phyloP scores from a whole-genome alignment of 2,329 filamentous ascomycete species.

The Phaeosphaeriaceae sp. region DNA sequence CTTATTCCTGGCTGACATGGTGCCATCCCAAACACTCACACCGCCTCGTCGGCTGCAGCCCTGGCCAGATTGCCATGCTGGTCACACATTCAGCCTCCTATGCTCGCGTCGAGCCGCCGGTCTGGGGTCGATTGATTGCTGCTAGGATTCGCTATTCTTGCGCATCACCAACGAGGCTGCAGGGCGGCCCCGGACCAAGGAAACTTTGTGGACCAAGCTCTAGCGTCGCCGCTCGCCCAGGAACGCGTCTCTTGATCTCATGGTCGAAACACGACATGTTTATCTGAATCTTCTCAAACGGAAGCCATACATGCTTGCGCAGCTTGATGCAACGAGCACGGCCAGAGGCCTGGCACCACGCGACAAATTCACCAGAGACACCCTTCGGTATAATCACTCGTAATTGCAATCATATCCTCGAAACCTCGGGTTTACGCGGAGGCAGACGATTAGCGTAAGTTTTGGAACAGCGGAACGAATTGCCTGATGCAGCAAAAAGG shows the following conservation, averaged over 20 bases:
- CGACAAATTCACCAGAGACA: background rate
- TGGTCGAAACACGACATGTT: background rate
- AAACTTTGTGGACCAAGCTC: constrained; percentile 21
- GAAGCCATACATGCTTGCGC: background rate
- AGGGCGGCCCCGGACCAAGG: constrained; percentile 19
- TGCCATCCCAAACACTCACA: constrained; percentile 12
- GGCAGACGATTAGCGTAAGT: background rate
- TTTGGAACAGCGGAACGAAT: constrained; percentile 5
- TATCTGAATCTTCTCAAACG: background rate
- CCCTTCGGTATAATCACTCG: background rate
- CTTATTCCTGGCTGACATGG: constrained; percentile 8
- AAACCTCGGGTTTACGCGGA: constrained; percentile 10
- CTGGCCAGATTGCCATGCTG: constrained; percentile 14
- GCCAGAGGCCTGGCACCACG: background rate
- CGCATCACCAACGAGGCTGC: constrained; percentile 26
- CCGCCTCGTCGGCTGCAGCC: constrained; percentile 19
- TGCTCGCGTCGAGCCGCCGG: constrained; percentile 18
- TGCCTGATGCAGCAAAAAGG: constrained; percentile 6
- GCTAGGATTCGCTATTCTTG: constrained; percentile 14
- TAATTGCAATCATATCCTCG: background rate
- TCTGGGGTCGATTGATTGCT: constrained; percentile 20
- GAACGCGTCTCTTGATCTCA: constrained; percentile 6
- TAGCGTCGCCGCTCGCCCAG: constrained; percentile 27
- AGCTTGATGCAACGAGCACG: background rate
- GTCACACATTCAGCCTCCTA: constrained; percentile 14